These are phyloP conservation scores for Xylaria sp. DNA, from an alignment of 2,329 filamentous ascomycete genomes.

Conservation along the genomic window DNA sequence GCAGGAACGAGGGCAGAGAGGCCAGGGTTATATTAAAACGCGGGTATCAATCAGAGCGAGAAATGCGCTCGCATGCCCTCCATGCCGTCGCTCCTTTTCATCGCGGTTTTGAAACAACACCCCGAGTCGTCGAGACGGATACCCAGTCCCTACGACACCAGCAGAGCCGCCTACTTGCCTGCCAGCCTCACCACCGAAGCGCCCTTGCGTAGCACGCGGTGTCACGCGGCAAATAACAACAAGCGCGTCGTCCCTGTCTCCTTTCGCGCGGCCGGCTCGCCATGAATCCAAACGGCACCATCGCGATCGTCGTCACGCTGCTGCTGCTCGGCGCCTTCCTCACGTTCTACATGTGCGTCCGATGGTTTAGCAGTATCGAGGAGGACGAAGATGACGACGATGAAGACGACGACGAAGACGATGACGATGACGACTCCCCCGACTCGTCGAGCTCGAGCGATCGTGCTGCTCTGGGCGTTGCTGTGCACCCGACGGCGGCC, in stretches of 20 bases:
- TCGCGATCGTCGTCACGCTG: slow-evolving; percentile 12
- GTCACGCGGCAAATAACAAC: too few relatives aligned
- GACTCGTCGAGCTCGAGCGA: too few relatives aligned
- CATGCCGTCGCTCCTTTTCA: too few relatives aligned
- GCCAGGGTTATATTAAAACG: too few relatives aligned
- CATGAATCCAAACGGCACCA: slow-evolving; percentile 18
- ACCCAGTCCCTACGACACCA: too few relatives aligned
- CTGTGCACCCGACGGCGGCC: background rate
- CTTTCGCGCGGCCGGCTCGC: background rate
- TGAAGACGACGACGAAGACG: background rate
- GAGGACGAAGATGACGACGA: background rate
- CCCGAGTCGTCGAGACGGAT: too few relatives aligned
- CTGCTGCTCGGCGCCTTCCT: slow-evolving; percentile 1
- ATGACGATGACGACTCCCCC: background rate
- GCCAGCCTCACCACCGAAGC: background rate
- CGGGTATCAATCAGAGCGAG: too few relatives aligned
- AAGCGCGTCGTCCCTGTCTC: too few relatives aligned
- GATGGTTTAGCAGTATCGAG: background rate
- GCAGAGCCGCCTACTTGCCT: background rate
- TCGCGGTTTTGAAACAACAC: too few relatives aligned
- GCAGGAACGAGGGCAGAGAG: background rate
- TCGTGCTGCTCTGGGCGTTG: background rate
- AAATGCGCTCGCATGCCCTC: too few relatives aligned
- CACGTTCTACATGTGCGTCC: background rate
- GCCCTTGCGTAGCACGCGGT: background rate